These are phyloP conservation scores for Coemansia sp. DNA, from an alignment of 192 early-diverging fungal species.

Conservation along the genomic window DNA sequence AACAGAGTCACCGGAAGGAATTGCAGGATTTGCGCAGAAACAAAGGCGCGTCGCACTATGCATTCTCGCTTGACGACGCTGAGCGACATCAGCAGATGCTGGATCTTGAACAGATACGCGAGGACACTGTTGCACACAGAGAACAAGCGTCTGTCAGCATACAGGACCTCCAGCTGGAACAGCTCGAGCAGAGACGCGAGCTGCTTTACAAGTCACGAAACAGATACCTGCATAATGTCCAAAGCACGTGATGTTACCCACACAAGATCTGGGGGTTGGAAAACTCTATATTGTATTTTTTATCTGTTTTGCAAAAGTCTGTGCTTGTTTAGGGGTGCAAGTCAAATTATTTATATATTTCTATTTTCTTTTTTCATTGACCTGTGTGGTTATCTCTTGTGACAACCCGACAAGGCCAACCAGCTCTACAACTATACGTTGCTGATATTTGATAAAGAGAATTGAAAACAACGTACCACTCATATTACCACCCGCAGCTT, in stretches of 20 bases:
- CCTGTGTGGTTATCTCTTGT: no score
- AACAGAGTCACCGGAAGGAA: neutral
- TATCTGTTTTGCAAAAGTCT: no score
- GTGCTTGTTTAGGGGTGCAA: no score
- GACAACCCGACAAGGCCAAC: no score
- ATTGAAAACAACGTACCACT: no score
- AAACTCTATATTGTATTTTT: neutral
- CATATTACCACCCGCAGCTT: no score
- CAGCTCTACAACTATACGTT: no score
- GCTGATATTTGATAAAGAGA: no score
- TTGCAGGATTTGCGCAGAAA: conserved; percentile 1
- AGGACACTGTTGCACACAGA: conserved; percentile 12
- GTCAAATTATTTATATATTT: no score
- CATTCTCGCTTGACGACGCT: conserved; percentile 8
- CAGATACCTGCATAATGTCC: no score
- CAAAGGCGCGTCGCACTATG: conserved; percentile 21
- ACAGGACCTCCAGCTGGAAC: conserved; percentile 12
- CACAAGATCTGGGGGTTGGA: neutral
- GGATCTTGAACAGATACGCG: conserved; percentile 13
- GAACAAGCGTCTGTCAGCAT: conserved; percentile 8
- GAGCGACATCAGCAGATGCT: conserved; percentile 28
- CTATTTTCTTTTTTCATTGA: no score
- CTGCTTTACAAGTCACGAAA: neutral
- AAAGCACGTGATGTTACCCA: conserved; percentile 19
- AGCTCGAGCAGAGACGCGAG: conserved; percentile 10